Conservation (phyloP, 352 stramenopile species). For the Globisporangium lucens region DNA sequence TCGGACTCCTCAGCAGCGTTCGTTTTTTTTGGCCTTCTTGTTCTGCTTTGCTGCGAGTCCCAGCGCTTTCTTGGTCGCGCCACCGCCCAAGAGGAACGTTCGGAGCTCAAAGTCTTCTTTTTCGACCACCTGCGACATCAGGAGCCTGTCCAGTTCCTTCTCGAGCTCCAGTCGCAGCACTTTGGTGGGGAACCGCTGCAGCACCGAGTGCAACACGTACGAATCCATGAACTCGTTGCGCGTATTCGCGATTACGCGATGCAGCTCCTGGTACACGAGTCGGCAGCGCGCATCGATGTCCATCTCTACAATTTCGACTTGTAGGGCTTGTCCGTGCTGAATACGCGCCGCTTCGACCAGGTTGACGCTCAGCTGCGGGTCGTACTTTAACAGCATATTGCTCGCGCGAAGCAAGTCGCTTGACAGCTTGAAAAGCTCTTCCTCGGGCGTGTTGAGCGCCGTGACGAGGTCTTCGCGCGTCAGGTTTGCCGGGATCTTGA, state of each 20-base stretch:
- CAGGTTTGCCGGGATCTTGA: conserved; percentile 33
- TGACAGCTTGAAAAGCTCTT: conserved; percentile 67
- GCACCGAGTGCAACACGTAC: conserved; percentile 80
- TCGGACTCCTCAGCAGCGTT: conserved; percentile 15
- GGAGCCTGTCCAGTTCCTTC: conserved; percentile 87
- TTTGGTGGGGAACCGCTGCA: conserved; percentile 89
- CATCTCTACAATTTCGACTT: conserved; percentile 48
- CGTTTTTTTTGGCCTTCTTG: neutral
- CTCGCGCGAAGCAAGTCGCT: conserved; percentile 55
- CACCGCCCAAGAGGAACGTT: conserved; percentile 36
- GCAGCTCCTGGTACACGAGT: conserved; percentile 87
- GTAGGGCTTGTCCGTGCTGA: conserved; percentile 28
- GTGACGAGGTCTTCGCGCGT: conserved; percentile 57
- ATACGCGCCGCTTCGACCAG: conserved; percentile 40
- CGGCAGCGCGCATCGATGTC: conserved; percentile 88
- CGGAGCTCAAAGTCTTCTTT: conserved; percentile 56
- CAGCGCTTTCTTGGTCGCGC: conserved; percentile 14
- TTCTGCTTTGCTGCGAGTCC: neutral
- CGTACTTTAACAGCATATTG: conserved; percentile 64
- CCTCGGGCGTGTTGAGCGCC: conserved; percentile 62
- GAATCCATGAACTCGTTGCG: conserved; percentile 90
- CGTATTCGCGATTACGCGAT: conserved; percentile 82
- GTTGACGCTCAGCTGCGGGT: conserved; percentile 51
- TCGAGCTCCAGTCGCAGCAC: conserved; percentile 89
- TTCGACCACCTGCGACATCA: conserved; percentile 84